A percentile compares a stretch with the other conserved stretches of the same genome.
These are phyloP conservation scores for Boletales sp. DNA, from an alignment of 768 basidiomycete genomes.

Conservation along the genomic window DNA sequence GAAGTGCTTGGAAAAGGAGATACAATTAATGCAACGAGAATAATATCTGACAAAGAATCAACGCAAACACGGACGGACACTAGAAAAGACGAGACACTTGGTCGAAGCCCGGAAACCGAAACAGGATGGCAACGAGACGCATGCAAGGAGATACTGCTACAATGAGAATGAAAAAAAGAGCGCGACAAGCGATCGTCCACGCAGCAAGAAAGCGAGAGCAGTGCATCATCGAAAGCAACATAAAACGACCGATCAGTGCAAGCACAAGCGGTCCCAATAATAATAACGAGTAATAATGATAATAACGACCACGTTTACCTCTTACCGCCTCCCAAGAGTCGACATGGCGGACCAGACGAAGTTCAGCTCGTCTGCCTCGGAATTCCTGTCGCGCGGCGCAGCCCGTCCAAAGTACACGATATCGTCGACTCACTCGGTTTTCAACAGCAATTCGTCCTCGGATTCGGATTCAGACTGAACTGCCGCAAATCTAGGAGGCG, in stretches of 20 bases:
- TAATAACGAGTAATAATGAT: neutral
- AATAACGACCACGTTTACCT: neutral
- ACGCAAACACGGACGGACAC: too few species aligned
- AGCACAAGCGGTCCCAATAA: neutral
- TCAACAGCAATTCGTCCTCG: constrained; percentile 23
- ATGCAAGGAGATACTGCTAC: constrained; percentile 2
- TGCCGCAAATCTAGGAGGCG: neutral
- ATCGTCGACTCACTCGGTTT: constrained; percentile 19
- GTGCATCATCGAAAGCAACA: too few species aligned
- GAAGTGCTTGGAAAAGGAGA: too few species aligned
- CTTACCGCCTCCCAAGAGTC: constrained; percentile 10
- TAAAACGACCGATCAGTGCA: neutral
- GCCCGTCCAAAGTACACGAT: constrained; percentile 19
- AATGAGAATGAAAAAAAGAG: neutral
- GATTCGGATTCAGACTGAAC: constrained; percentile 7
- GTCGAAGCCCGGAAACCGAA: neutral
- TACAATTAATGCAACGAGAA: too few species aligned
- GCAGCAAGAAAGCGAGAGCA: constrained; percentile 4
- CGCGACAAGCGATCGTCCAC: constrained; percentile 3
- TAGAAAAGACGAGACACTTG: too few species aligned
- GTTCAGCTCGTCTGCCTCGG: constrained; percentile 29
- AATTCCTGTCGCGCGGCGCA: constrained; percentile 1
- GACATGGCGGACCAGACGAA: constrained; percentile 11
- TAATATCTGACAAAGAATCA: too few species aligned
- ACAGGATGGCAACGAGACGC: neutral